Evolutionary conservation across 1,284 basidiomycete species (phyloP), one percentile per base, ranked within the genome.

Genomic region (Naganishia albida): DNA sequence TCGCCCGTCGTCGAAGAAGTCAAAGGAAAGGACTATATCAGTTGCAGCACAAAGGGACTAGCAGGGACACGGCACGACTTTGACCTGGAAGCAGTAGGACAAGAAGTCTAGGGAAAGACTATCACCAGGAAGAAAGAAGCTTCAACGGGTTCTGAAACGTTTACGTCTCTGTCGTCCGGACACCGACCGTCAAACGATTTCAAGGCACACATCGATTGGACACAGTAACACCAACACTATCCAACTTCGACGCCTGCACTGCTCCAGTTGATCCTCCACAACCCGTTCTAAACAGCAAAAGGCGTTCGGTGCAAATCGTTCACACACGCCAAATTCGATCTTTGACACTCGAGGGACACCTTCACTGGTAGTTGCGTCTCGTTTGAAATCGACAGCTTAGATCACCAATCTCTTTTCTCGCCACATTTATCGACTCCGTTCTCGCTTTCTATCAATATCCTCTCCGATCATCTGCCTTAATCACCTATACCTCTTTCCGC

Each of bases 211-310:
- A 60, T 60, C 56, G 56, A 60, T 60, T 60, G 56, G 56, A 50
- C 20, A 43, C 51, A 53, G 51, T 60, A 42, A 7, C 28, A 60
- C n/a, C 43, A 18, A 20, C 23, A 48, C 34, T 30, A 7, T 49
- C 56, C 56, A 60, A 60, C 56, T 60, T 60, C 56, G 56, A 60
- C 56, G 56, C 56, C 56, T 60, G 56, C 56, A 49, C 56, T 60
- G 56, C 56, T 53, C 25, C 30, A 60, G 34, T 49, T 38, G 56
- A 60, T 60, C 56, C 43, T 50, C 56, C 34, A 30, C 56, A 60
- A 60, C 44, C 56, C 56, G 56, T 60, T 60, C 46, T 49, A 48
- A 60, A 60, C 56, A 60, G 56, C 56, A 60, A 60, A 60, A 60
- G 56, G 46, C 56, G 56, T 60, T 60, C 56, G 56, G 56, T 60